Base-by-base conservation (phyloP, 768 basidiomycete species). In the Sarcodon sp. region DNA sequence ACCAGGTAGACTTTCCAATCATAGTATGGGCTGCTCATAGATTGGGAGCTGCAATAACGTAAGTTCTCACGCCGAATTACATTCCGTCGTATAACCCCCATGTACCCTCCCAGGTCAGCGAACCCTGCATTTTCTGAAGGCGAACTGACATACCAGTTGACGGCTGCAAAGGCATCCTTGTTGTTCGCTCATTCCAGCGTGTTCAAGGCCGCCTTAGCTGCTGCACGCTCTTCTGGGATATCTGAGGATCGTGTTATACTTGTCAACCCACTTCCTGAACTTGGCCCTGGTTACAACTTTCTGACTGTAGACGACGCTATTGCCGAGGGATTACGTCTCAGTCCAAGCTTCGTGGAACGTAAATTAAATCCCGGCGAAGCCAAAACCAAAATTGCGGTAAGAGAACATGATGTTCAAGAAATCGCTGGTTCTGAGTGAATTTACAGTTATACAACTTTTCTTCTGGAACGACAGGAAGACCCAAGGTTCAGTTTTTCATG, bases 401-500 rank as follows among this genome's bases (percentile, higher is more conserved):
- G 39, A 16, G 7, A 27, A 41, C 16, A 41, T 27, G 21, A 41
- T 41, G 4, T 41, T 13, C 39, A 13, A 27, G 21, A 27, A 2
- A 15, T 41, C 13, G 16, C 39, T 13, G 16, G 16, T 41, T 41
- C 39, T 41, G 8, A 41, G 8, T 7, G 15, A 8, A 13, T 8
- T 4, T 41, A 15, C 7, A 41, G 0, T 78, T 86, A 50, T 62
- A 85, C 35, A 80, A 71, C 58, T 87, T 86, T 56, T 85, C 83
- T 0, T 84, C 82, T 18, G 81, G 81, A 27, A 87, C 85, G 0
- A 87, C 85, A 1, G 85, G 85, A 0, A 73, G 68, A 51, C 84
- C 85, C 0, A 84, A 87, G 73, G 80, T 78, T 47, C n/a, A 51
- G 13, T n/a, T n/a, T 9, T 18, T 43, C 1, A 5, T 13, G 4